A percentile compares a stretch with the other conserved stretches of the same genome.
phyloP scores from a whole-genome alignment of 352 stramenopile species.

The Phytophthora europaea region DNA sequence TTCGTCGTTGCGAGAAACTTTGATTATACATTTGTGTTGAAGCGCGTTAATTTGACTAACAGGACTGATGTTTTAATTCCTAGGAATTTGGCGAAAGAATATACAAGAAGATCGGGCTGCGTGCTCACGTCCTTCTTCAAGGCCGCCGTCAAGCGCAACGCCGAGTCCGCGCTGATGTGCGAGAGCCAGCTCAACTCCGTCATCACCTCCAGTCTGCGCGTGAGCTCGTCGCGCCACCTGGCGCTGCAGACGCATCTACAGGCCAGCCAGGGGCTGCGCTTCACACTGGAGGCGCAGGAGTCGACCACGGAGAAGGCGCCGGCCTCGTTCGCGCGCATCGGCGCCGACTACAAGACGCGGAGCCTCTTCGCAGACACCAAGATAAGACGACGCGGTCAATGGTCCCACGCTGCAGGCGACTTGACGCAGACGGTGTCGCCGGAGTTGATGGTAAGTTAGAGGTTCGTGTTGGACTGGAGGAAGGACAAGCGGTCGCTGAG shows the following conservation, averaged over 20 bases:
- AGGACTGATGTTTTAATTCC: no score
- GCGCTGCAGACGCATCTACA: conserved; percentile 76
- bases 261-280: conserved; percentile 59
- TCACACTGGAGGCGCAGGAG: conserved; percentile 82
- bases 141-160: conserved; percentile 69
- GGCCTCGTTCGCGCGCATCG: conserved; percentile 76
- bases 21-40: no score
- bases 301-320: conserved; percentile 75
- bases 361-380: conserved; percentile 67
- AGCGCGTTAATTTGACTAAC: no score
- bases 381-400: conserved; percentile 86
- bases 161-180: conserved; percentile 70
- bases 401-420: conserved; percentile 77
- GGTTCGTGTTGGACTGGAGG: conserved; percentile 69
- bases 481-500: conserved; percentile 79
- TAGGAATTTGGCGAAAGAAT: no score
- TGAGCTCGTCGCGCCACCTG: conserved; percentile 79
- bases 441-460: conserved; percentile 69
- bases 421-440: conserved; percentile 68
- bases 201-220: conserved; percentile 64
- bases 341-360: conserved; percentile 66
- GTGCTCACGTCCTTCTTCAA: conserved; percentile 81
- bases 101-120: neutral
- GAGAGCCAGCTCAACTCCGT: conserved; percentile 77
- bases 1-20: no score